Conservation (phyloP, 2,329 filamentous ascomycete species). For the Rugonectria rugulosa region DNA sequence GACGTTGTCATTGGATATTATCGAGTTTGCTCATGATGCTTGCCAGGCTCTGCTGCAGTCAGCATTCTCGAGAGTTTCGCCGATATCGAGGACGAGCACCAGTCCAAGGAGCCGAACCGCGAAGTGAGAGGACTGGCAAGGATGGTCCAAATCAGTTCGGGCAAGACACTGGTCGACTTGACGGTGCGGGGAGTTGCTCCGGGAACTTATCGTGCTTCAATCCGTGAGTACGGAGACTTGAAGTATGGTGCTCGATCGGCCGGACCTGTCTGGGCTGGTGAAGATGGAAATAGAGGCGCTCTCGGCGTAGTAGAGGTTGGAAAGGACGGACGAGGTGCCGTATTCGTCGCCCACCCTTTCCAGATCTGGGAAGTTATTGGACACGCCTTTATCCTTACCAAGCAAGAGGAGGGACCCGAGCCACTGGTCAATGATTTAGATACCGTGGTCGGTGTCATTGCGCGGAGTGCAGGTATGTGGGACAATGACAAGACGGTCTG, state of each 20-base stretch:
- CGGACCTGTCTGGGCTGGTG: constrained; percentile 79
- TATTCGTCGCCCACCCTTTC: constrained; percentile 82
- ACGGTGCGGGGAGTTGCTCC: constrained; percentile 83
- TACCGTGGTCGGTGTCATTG: constrained; percentile 92
- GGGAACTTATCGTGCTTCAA: constrained; percentile 83
- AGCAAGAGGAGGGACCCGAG: constrained; percentile 59
- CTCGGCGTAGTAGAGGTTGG: constrained; percentile 81
- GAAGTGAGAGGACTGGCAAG: constrained; percentile 86
- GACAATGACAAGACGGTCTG: constrained; percentile 99
- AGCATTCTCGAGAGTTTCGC: constrained; percentile 93
- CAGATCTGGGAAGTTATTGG: constrained; percentile 98
- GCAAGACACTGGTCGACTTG: constrained; percentile 84
- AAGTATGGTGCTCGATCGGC: constrained; percentile 83
- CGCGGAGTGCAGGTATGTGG: constrained; percentile 96
- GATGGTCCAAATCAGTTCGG: constrained; percentile 88
- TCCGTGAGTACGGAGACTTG: constrained; percentile 88
- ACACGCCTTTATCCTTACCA: constrained; percentile 86
- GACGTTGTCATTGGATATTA: background rate
- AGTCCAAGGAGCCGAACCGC: constrained; percentile 50
- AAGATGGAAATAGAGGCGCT: constrained; percentile 55
- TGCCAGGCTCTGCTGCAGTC: constrained; percentile 80
- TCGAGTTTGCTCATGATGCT: constrained; percentile 14
- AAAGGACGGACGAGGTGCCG: constrained; percentile 76
- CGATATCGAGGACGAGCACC: constrained; percentile 58
- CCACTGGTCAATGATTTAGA: constrained; percentile 78